These are phyloP conservation scores for Gautieria morchelliformis DNA, from an alignment of 768 basidiomycete genomes.

Conservation along the genomic window DNA sequence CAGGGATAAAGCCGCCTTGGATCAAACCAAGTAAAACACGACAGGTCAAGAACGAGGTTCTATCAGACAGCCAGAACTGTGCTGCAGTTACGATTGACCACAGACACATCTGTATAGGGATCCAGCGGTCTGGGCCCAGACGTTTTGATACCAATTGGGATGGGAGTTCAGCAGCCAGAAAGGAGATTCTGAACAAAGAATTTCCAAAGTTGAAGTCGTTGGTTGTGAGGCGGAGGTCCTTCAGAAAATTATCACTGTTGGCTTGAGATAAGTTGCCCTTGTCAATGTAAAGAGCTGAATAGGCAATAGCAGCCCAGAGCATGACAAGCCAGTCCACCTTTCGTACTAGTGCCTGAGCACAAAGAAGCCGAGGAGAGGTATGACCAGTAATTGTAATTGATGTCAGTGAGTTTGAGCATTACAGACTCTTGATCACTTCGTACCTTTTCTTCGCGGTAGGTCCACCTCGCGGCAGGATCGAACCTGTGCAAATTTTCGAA, in stretches of 20 bases:
- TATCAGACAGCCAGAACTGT: conserved; percentile 49
- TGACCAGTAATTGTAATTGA: not conserved
- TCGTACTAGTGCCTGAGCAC: conserved; percentile 33
- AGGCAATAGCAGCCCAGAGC: conserved; percentile 45
- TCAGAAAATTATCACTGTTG: conserved; percentile 47
- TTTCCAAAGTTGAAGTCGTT: conserved; percentile 51
- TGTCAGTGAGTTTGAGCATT: no score
- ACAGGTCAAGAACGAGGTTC: conserved; percentile 37
- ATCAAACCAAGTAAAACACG: conserved; percentile 38
- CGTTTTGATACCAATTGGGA: conserved; percentile 55
- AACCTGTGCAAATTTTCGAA: conserved; percentile 53
- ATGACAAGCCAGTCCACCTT: conserved; percentile 57
- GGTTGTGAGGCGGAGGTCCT: conserved; percentile 44
- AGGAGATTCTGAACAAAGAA: conserved; percentile 40
- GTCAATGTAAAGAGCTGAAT: conserved; percentile 47
- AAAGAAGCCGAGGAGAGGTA: not conserved
- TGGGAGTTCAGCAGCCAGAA: conserved; percentile 48
- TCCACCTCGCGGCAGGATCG: conserved; percentile 50
- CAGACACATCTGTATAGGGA: conserved; percentile 46
- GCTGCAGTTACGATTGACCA: conserved; percentile 42
- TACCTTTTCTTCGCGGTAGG: conserved; percentile 43
- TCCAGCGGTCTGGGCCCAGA: conserved; percentile 55
- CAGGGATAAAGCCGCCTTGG: conserved; percentile 49
- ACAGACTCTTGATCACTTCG: not conserved
- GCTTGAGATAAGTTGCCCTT: conserved; percentile 47